phyloP scores from a whole-genome alignment of 2,329 filamentous ascomycete genomes.

The Hypoxylon sp. region DNA sequence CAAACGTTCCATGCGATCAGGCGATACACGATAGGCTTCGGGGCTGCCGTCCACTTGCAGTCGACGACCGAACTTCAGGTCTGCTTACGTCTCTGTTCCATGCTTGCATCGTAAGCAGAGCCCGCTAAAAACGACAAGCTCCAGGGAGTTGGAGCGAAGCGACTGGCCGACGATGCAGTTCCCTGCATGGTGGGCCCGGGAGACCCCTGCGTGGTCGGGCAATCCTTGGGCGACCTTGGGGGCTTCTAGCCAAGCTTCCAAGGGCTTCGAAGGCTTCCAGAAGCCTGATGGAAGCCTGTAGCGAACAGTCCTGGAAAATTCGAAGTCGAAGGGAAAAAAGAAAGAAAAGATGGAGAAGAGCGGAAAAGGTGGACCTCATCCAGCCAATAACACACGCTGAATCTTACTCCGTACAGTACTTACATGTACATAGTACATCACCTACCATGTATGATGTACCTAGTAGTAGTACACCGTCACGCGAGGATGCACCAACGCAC shows the following conservation, averaged over 20 bases:
- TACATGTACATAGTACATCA: too few species aligned
- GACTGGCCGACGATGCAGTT: conserved; percentile 41
- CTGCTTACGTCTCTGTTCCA: conserved; percentile 42
- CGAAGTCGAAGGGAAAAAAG: conserved; percentile 25
- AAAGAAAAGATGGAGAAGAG: conserved; percentile 39
- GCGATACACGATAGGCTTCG: conserved; percentile 43
- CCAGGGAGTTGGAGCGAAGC: conserved; percentile 36
- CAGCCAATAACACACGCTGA: conserved; percentile 24
- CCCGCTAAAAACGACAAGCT: conserved; percentile 39
- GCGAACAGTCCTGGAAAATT: conserved; percentile 30
- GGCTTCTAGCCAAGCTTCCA: conserved; percentile 45
- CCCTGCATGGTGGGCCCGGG: conserved; percentile 42
- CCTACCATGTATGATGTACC: too few species aligned
- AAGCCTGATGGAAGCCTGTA: conserved; percentile 51
- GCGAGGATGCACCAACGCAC: conserved; percentile 5
- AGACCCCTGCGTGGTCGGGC: conserved; percentile 39
- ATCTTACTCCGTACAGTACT: conserved; percentile 16
- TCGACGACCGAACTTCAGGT: conserved; percentile 43
- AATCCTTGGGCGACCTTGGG: conserved; percentile 33
- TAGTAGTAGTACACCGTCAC: conserved; percentile 18
- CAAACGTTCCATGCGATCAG: conserved; percentile 28
- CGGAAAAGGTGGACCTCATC: conserved; percentile 38
- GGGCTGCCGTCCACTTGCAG: conserved; percentile 46
- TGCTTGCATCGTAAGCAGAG: conserved; percentile 48
- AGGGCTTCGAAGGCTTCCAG: conserved; percentile 47